Base-by-base conservation (phyloP, 345 rosid genomes). In the Populus alba region DNA sequence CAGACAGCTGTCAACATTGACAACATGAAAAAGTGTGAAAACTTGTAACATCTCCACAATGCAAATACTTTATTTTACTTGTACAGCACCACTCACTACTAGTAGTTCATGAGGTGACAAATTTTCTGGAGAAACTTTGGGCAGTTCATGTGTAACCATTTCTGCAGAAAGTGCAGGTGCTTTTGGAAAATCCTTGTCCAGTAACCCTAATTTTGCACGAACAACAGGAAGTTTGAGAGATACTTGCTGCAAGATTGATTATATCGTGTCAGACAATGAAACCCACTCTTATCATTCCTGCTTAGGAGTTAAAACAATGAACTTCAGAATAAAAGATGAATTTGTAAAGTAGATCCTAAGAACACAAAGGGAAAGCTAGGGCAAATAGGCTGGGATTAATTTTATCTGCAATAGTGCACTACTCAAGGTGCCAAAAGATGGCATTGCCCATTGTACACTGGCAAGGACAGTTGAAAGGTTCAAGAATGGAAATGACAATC, bases 151-250 rank as follows among this genome's bases (percentile, higher is more conserved):
- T 67, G 38, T 33, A 31, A 2, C 72, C 49, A 77, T 15, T 68
- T 33, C 72, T 73, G 51, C 22, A 35, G 75, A 51, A 61, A 61
- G 47, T 68, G 75, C 75, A 47, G 78, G 76, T 70, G 66, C 76
- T 76, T 80, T 63, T 63, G 83, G 81, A 74, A 84, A 72, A 62
- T 71, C 65, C 70, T 68, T 80, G 41, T 65, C 82, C 76, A 88
- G 89, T 79, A 95, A 80, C 33, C 97, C 97, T 82, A 95, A 84
- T 83, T 82, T 93, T 71, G 83, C 77, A 72, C 90, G 87, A 72
- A 91, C 82, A 79, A 77, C 72, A 22, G 98, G 92, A 86, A 88
- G 84, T 62, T 84, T 88, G 85, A 95, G 84, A 79, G 83, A 75
- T 75, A 87, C 70, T 83, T 92, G 94, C 99, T 95, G 91, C 90